A percentile compares a stretch with the other conserved stretches of the same genome.
Evolutionary conservation across 108 stramenopile genomes (phyloP).

Genomic region (Discostella stelligeroides): DNA sequence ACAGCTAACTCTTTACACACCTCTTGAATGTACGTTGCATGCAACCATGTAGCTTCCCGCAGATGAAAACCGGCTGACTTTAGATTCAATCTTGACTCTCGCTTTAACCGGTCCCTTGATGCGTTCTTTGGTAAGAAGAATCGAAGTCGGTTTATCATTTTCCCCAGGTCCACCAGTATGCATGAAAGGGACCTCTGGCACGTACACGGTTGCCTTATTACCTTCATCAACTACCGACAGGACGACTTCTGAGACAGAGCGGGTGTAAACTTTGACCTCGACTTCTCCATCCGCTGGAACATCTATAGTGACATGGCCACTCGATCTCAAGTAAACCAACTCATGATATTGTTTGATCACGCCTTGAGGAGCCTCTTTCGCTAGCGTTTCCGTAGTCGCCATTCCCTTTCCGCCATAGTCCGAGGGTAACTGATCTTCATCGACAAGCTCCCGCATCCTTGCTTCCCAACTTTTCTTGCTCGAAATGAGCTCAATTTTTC

Average conservation of each 20-base stretch:
- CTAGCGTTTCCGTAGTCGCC: constrained; percentile 59
- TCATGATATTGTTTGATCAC: constrained; percentile 63
- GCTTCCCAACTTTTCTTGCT: constrained; percentile 64
- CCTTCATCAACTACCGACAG: constrained; percentile 61
- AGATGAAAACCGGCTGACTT: constrained; percentile 57
- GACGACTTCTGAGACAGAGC: constrained; percentile 69
- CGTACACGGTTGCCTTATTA: constrained; percentile 44
- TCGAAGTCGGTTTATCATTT: constrained; percentile 55
- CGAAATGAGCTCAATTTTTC: constrained; percentile 83
- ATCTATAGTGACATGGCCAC: constrained; percentile 56
- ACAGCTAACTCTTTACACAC: no score
- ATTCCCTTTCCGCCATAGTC: constrained; percentile 83
- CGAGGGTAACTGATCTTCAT: constrained; percentile 69
- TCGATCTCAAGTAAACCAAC: constrained; percentile 62
- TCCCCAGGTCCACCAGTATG: constrained; percentile 52
- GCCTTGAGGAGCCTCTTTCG: constrained; percentile 60
- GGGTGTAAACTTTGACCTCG: constrained; percentile 67
- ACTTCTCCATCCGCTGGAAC: constrained; percentile 57
- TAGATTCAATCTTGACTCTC: constrained; percentile 73
- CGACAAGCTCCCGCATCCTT: constrained; percentile 65
- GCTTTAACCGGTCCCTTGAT: constrained; percentile 65
- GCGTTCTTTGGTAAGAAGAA: constrained; percentile 52
- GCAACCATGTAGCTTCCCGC: constrained; percentile 65
- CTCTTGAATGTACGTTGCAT: constrained; percentile 29
- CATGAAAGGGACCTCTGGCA: constrained; percentile 18